A percentile compares a stretch with the other conserved stretches of the same genome.
Conservation (phyloP, 1,284 basidiomycete genomes). For the Trichosporon sp. region DNA sequence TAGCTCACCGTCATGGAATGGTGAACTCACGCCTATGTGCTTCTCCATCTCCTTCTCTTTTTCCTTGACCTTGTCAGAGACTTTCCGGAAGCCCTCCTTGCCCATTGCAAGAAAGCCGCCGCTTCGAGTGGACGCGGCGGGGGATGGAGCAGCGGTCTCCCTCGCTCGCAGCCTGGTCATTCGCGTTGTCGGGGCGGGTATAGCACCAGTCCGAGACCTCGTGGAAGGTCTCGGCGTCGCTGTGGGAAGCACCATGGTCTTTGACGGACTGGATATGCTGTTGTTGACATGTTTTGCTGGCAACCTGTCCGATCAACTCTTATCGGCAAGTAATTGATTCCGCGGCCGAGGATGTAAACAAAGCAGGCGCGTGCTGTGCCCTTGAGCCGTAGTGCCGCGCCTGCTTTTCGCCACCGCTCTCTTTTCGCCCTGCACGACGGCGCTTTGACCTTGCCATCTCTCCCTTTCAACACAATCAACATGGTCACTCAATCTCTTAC, state of each 20-base stretch:
- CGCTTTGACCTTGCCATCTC: neutral
- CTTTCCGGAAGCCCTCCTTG: slow-evolving; percentile 38
- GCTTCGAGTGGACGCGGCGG: slow-evolving; percentile 2
- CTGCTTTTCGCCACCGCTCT: neutral
- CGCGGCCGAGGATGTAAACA: neutral
- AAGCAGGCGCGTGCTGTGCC: too few species aligned
- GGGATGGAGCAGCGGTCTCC: slow-evolving; percentile 7
- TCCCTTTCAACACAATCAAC: neutral
- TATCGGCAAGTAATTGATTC: neutral
- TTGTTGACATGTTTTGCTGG: slow-evolving; percentile 1
- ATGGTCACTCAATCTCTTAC: too few species aligned
- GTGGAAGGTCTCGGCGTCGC: neutral
- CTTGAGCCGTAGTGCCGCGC: too few species aligned
- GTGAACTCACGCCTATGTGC: neutral
- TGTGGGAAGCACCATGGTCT: neutral
- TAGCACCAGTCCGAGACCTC: neutral
- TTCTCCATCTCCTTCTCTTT: slow-evolving; percentile 24
- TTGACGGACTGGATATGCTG: neutral
- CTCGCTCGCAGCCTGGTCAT: slow-evolving; percentile 11
- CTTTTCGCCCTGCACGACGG: neutral
- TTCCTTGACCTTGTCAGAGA: slow-evolving; percentile 39
- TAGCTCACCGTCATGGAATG: neutral
- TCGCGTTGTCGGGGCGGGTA: slow-evolving; percentile 1
- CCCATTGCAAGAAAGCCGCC: slow-evolving; percentile 32
- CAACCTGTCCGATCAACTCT: neutral